phyloP scores from a whole-genome alignment of 208 protist species.

The Leishmania lainsoni region DNA sequence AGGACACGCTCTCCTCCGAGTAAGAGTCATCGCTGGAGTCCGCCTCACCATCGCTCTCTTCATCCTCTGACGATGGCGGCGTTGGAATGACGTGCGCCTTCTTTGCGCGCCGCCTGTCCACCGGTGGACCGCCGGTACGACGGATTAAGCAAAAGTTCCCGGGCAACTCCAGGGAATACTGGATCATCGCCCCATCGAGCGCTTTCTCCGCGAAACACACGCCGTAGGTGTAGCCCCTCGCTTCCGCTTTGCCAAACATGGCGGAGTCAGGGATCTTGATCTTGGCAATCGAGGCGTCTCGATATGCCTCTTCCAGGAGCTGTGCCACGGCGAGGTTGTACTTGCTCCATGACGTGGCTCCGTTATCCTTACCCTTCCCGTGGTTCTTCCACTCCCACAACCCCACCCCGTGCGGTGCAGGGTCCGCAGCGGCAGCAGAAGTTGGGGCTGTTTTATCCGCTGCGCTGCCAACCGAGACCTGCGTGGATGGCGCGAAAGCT shows the following conservation, averaged over 20 bases:
- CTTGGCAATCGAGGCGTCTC: constrained; percentile 15
- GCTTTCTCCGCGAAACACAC: constrained; percentile 61
- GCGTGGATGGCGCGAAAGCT: constrained; percentile 3
- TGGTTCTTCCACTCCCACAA: constrained; percentile 68
- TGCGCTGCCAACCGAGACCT: constrained; percentile 16
- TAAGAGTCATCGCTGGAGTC: constrained; percentile 2
- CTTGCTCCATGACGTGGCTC: constrained; percentile 46
- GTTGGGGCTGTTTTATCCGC: background rate
- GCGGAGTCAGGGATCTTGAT: constrained; percentile 39
- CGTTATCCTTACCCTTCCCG: constrained; percentile 36
- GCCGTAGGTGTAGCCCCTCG: constrained; percentile 40
- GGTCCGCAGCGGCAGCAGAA: background rate
- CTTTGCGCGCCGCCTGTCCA: constrained; percentile 35
- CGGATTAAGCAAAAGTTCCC: constrained; percentile 43
- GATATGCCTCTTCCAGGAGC: constrained; percentile 60
- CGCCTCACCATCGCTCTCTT: constrained; percentile 20
- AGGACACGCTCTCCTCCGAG: background rate
- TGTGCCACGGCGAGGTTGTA: constrained; percentile 51
- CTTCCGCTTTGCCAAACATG: constrained; percentile 25
- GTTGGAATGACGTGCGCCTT: constrained; percentile 35
- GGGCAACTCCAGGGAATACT: constrained; percentile 47
- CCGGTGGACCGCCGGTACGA: constrained; percentile 32
- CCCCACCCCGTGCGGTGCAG: constrained; percentile 18
- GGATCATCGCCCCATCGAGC: constrained; percentile 52
- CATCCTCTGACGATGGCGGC: constrained; percentile 26